Percentiles rank a stretch among this genome's conserved stretches.
Conservation (phyloP, 768 basidiomycete genomes). For the button mushroom (Agaricus bisporus) region DNA sequence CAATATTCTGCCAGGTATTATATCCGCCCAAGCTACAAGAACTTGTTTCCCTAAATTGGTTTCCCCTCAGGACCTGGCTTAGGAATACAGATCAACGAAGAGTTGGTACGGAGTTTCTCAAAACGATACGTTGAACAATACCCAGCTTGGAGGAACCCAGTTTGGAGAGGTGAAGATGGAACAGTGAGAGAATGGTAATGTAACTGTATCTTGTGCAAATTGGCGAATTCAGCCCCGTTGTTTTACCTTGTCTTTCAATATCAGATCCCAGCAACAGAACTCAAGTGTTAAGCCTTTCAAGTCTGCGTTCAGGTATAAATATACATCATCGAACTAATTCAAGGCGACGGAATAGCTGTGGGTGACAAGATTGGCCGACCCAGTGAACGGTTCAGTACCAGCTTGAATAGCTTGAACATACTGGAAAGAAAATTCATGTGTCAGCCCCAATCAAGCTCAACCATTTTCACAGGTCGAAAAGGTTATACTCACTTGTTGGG, state of each 20-base stretch:
- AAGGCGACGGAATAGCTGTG: constrained; percentile 14
- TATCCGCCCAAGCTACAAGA: neutral
- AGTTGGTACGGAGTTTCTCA: constrained; percentile 35
- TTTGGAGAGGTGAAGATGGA: constrained; percentile 52
- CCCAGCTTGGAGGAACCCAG: constrained; percentile 46
- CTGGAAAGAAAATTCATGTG: constrained; percentile 17
- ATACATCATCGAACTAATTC: neutral
- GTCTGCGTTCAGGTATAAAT: neutral
- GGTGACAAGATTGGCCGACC: constrained; percentile 39
- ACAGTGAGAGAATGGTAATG: constrained; percentile 48
- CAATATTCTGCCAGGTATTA: constrained; percentile 27
- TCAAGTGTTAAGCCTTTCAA: too few species aligned
- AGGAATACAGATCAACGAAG: constrained; percentile 58
- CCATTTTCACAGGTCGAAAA: neutral
- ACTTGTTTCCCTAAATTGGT: neutral
- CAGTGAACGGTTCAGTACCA: constrained; percentile 51
- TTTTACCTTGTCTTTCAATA: too few species aligned
- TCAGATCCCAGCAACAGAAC: too few species aligned
- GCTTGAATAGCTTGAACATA: constrained; percentile 49
- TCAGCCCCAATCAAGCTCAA: too few species aligned
- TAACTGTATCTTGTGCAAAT: neutral
- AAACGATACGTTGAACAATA: constrained; percentile 28
- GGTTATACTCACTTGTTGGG: constrained; percentile 30
- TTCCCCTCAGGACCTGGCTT: constrained; percentile 42
- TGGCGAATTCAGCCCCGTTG: neutral